phyloP scores from a whole-genome alignment of 208 protist genomes.

The Endotrypanum monterogeii region DNA sequence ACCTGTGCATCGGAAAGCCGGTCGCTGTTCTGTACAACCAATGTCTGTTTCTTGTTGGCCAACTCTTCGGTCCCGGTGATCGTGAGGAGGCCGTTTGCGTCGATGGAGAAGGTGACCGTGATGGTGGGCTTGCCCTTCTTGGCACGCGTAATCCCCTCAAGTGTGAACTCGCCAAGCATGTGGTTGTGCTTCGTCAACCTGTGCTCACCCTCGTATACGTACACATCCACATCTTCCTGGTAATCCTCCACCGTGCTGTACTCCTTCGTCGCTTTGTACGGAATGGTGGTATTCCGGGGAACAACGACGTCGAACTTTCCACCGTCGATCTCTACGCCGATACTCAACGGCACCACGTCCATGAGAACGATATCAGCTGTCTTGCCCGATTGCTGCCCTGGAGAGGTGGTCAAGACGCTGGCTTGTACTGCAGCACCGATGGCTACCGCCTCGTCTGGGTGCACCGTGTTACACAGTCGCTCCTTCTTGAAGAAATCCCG shows the following conservation, averaged over 20 bases:
- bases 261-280: conserved; percentile 82
- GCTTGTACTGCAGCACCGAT: conserved; percentile 99
- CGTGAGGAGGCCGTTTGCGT: conserved; percentile 98
- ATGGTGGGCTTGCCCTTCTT: conserved; percentile 98
- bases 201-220: conserved; percentile 99
- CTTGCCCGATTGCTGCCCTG: conserved; percentile 60
- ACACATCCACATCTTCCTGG: conserved; percentile 98
- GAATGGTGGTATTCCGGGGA: conserved; percentile 89
- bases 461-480: conserved; percentile 93
- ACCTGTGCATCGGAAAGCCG: conserved; percentile 70
- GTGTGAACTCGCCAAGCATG: conserved; percentile 93
- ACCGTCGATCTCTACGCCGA: conserved; percentile 96
- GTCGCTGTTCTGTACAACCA: conserved; percentile 92
- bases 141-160: conserved; percentile 96
- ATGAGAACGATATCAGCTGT: conserved; percentile 96
- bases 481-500: conserved; percentile 66
- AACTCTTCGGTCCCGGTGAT: conserved; percentile 97
- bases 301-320: conserved; percentile 94
- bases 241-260: conserved; percentile 99
- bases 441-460: conserved; percentile 98
- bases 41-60: conserved; percentile 89
- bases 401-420: conserved; percentile 84
- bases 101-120: conserved; percentile 97
- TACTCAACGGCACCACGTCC: conserved; percentile 95
- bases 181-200: conserved; percentile 98